Evolutionary conservation across 805 yeast genomes (phyloP).

Genomic region (Kluyveromyces aestuarii): DNA sequence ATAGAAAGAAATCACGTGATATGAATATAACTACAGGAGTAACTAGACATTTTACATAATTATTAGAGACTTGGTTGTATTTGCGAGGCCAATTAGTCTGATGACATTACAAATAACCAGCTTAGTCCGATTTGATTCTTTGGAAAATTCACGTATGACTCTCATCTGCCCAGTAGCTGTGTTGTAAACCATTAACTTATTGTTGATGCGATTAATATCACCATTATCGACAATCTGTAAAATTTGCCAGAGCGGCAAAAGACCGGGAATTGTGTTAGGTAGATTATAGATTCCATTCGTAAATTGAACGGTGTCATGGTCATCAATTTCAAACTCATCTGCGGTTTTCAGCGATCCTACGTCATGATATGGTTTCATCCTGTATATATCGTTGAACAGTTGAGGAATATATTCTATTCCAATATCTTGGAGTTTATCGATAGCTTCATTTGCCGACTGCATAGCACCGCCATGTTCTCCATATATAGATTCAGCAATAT

Average conservation of each 20-base stretch:
- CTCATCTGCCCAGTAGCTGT: slow-evolving; percentile 17
- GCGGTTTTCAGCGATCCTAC: slow-evolving; percentile 3
- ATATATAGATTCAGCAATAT: slow-evolving; percentile 33
- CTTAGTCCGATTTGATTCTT: slow-evolving; percentile 15
- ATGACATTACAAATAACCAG: slow-evolving; percentile 33
- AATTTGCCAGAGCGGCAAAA: slow-evolving; percentile 40
- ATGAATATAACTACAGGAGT: neutral
- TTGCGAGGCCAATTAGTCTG: slow-evolving; percentile 36
- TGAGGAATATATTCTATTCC: slow-evolving; percentile 15
- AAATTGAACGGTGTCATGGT: slow-evolving; percentile 7
- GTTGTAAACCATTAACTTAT: slow-evolving; percentile 18
- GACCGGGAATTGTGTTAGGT: slow-evolving; percentile 43
- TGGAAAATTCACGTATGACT: slow-evolving; percentile 17
- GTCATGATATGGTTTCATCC: slow-evolving; percentile 3
- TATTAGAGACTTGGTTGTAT: slow-evolving; percentile 23
- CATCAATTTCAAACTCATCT: slow-evolving; percentile 9
- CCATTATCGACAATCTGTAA: slow-evolving; percentile 28
- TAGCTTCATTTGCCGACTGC: slow-evolving; percentile 13
- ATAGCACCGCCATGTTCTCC: slow-evolving; percentile 29
- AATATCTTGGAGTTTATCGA: slow-evolving; percentile 8
- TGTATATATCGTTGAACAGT: slow-evolving; percentile 7
- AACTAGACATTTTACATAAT: slow-evolving; percentile 9
- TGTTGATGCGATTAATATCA: slow-evolving; percentile 15
- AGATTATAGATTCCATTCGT: slow-evolving; percentile 12
- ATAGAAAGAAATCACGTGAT: neutral